Evolutionary conservation across 495 filamentous ascomycete species (phyloP), one percentile per base, ranked within the genome.

Genomic region (Hamigera avellanea): DNA sequence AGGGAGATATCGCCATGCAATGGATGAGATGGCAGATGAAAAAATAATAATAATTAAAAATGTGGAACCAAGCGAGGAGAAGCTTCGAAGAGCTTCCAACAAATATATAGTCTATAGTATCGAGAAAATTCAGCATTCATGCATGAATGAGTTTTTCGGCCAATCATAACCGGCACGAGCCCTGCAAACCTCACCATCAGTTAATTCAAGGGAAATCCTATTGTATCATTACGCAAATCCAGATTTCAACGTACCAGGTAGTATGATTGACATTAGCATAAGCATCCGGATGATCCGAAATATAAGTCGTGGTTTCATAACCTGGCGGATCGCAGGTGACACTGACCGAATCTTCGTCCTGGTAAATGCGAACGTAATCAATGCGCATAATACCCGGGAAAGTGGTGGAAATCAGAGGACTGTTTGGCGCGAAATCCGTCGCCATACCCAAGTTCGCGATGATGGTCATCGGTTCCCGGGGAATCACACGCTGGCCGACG

Each of bases 301-400:
- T 87, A 51, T 86, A 87, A 12, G 58, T 39, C 0, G 80, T 83
- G 8, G 81, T 86, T 42, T 73, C 67, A 48, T 76, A 86, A 0
- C 71, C 78, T 1, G 60, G 64, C 0, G 82, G 82, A 60, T 87
- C 82, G 55, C 82, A 86, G 25, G 79, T 82, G 13, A 86, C 53
- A 32, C 70, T 71, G 9, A 55, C 42, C 21, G 74, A 53, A 34
- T 70, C 69, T 12, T 69, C 62, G 39, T 80, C 70, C 50, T 86
- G 81, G 46, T 85, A 86, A 37, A 86, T 81, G 4, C 82, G 72
- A 25, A 87, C 57, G 49, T 83, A 86, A 48, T 87, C 81, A 37
- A 86, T 59, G 2, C 78, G 67, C 70, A 86, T 76, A 28, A 69
- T 77, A 0, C 78, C 80, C 16, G 81, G 82, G 46, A 84, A 62